Base-by-base conservation (phyloP, 169 alveolate genomes). In the Theileria sp. region DNA sequence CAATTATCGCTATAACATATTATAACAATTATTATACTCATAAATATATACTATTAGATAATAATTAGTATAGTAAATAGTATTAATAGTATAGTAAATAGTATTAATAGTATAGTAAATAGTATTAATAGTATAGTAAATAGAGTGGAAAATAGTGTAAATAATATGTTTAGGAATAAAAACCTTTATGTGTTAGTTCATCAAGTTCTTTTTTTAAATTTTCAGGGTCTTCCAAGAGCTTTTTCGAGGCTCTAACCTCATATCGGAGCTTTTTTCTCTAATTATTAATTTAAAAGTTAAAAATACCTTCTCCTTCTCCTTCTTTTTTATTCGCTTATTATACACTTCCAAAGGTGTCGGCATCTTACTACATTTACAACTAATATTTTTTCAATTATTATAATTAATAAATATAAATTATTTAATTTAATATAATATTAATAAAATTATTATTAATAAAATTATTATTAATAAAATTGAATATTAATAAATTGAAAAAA, bases 251-350 rank as follows among this genome's bases (percentile, higher is more conserved):
- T 60, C 87, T 36, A 23, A 61, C 89, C 50, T 83, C 89, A 7
- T 36, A 56, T 32, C 89, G 25, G n/a, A 26, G 74, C 28, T 77
- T 75, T 23, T 67, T 36, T 13, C 62, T 67, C 89, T 83, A 32
- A 34, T 15, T 13, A 64, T 64, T 25, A 28, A 26, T 23, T 23
- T 64, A 17, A 32, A n/a, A 8, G 23, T n/a, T 30, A 1, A 5
- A 8, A 25, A 36, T 32, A 83, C 89, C 89, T 83, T 83, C 28
- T 83, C 89, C 86, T 77, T 83, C 44, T 83, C 89, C 36, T 80
- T 81, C 72, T 83, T 83, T 74, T 83, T 83, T 26, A 74, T 74
- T 13, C 80, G 77, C 74, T 78, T 83, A 44, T 80, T 76, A 66
- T 83, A 83, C 21, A 75, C 86, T 56, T 83, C 82, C 32, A 83